Conservation (phyloP, 257 asterid genomes). For the Craterostigma plantagineum region DNA sequence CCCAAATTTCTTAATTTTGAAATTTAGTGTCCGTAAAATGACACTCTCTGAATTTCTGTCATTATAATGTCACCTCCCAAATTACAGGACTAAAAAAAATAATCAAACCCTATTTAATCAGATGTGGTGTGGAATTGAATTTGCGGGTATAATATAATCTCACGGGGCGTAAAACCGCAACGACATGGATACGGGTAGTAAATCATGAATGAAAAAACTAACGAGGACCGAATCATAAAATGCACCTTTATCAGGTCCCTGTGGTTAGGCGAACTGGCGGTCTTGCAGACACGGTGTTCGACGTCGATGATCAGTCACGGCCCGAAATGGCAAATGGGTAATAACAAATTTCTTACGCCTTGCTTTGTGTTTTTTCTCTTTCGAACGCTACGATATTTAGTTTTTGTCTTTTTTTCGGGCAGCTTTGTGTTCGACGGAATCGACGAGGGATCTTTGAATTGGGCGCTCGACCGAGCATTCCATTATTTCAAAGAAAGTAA, state of each 20-base stretch:
- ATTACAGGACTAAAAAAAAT: no score
- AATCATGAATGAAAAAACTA: no score
- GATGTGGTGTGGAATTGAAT: no score
- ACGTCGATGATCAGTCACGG: slow-evolving; percentile 51
- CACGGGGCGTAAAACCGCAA: no score
- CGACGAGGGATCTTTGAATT: slow-evolving; percentile 47
- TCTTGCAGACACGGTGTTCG: slow-evolving; percentile 80
- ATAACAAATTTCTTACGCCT: slow-evolving; percentile 1
- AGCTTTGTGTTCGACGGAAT: slow-evolving; percentile 84
- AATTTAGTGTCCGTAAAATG: no score
- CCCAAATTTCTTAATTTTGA: no score
- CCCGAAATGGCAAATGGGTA: slow-evolving; percentile 61
- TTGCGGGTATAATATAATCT: no score
- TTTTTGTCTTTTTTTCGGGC: slow-evolving; percentile 6
- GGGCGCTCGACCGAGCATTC: slow-evolving; percentile 56
- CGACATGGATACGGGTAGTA: no score
- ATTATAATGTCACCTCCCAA: no score
- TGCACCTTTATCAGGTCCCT: slow-evolving; percentile 44
- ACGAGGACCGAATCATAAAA: not conserved
- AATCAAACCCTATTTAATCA: no score
- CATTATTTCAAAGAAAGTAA: slow-evolving; percentile 45
- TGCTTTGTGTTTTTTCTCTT: not conserved
- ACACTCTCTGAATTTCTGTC: no score
- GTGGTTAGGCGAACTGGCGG: slow-evolving; percentile 82
- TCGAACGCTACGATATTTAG: not conserved